Base-by-base conservation (phyloP, 441 rosid genomes). In the Erodium texanum region DNA sequence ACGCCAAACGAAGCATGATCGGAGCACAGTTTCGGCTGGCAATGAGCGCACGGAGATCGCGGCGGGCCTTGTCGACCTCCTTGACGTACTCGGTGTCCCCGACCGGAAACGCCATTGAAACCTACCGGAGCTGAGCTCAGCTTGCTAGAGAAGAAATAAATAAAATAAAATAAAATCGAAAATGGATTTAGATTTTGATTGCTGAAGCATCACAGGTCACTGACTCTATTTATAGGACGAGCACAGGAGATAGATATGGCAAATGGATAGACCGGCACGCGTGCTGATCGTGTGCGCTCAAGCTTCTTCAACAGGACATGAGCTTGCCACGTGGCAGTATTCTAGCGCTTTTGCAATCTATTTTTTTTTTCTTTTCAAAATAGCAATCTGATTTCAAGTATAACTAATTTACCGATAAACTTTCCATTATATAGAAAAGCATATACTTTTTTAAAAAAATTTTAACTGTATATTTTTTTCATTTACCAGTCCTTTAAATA, bases 1-100 rank as follows among this genome's bases (percentile, higher is more conserved):
- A 93, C 96, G 98, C 98, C 69, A 90, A 79, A 69, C 98, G 92
- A 54, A 93, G 95, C 97, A 90, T 90, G 80, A 90, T 89, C 9
- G 98, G 98, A 80, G 98, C 97, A 68, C 97, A 90, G 79, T 84
- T 86, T 82, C 84, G 87, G 81, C 8, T 73, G 36, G 97, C 84
- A 81, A 90, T 89, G 72, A 90, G 85, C 63, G 96, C 87, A 41
- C 97, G 97, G 71, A 90, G 95, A 66, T 90, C 90, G 70, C 97
- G 96, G 50, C 97, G 97, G 73, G 93, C 95, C 77, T 84, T 89
- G 73, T 83, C 92, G 81, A 93, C 79, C 82, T 85, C 87, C 80
- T 89, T 90, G 52, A 86, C 70, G 79, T 93, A 93, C 63, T 86
- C 98, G 0, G 87, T 82, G 72, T 90, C 91, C 64, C 90, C 96